Conservation (phyloP, 2,329 filamentous ascomycete genomes). For the Colletotrichum sp. region DNA sequence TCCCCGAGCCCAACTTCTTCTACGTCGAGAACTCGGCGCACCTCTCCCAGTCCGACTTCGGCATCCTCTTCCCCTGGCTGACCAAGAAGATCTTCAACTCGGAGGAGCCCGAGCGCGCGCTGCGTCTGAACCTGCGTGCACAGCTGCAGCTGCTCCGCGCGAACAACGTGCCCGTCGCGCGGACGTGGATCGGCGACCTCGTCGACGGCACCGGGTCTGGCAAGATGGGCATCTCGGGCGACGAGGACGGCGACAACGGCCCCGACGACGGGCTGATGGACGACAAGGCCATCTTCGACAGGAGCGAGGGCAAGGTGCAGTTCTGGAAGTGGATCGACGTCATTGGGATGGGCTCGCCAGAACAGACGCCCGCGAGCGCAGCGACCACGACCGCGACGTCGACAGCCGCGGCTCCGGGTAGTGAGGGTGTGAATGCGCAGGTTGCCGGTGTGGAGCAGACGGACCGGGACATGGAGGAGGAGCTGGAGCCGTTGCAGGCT, state of each 20-base stretch:
- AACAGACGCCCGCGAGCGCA: not conserved
- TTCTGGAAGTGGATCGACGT: constrained; percentile 60
- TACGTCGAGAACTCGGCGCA: constrained; percentile 78
- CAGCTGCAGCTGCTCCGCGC: constrained; percentile 55
- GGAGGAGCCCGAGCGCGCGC: constrained; percentile 59
- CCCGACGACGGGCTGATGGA: constrained; percentile 45
- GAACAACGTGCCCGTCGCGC: constrained; percentile 52
- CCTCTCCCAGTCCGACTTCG: constrained; percentile 84
- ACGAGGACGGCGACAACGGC: constrained; percentile 13
- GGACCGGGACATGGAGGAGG: constrained; percentile 20
- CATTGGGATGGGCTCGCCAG: constrained; percentile 49
- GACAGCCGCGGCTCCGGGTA: not conserved
- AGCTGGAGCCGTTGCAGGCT: constrained; percentile 21
- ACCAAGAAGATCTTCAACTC: constrained; percentile 63
- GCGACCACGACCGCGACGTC: not conserved
- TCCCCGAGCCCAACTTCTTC: constrained; percentile 70
- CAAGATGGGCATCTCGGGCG: constrained; percentile 27
- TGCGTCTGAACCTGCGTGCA: constrained; percentile 57
- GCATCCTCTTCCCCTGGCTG: constrained; percentile 78
- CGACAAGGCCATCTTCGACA: constrained; percentile 57
- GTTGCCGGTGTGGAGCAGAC: constrained; percentile 11
- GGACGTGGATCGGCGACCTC: constrained; percentile 55
- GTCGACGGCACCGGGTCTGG: constrained; percentile 49
- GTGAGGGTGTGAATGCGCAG: not conserved
- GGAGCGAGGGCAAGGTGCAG: constrained; percentile 42